These are phyloP conservation scores for Puccinia horiana DNA, from an alignment of 1,284 basidiomycete genomes.

Conservation along the genomic window DNA sequence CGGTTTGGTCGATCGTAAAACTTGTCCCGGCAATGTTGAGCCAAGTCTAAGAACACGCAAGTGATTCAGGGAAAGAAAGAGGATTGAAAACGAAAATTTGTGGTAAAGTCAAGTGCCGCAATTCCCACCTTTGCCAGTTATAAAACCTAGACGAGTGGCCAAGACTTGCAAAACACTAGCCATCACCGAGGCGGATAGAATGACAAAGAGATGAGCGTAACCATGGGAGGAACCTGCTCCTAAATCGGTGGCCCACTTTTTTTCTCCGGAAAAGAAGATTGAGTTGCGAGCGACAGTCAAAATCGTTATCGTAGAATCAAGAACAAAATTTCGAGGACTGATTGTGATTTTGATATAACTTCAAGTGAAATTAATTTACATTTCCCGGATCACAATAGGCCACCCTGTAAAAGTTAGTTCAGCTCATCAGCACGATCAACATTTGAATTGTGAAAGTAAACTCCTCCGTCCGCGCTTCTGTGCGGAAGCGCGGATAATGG, in stretches of 20 bases:
- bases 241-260: slow-evolving; percentile 57
- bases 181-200: slow-evolving; percentile 63
- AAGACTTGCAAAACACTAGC: slow-evolving; percentile 60
- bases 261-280: not conserved
- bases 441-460: not conserved
- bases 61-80: slow-evolving; percentile 52
- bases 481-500: not conserved
- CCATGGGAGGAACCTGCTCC: slow-evolving; percentile 62
- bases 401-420: not conserved
- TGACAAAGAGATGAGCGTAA: slow-evolving; percentile 81
- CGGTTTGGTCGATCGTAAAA: slow-evolving; percentile 69
- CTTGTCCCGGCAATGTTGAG: slow-evolving; percentile 54
- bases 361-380: slow-evolving; percentile 25
- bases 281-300: not conserved
- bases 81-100: slow-evolving; percentile 42
- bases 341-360: not conserved
- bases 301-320: not conserved
- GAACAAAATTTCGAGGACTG: not conserved
- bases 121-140: slow-evolving; percentile 59
- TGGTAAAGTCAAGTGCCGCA: not conserved
- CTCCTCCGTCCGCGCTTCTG: not conserved
- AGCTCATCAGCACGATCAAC: not conserved
- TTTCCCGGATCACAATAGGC: slow-evolving; percentile 47
- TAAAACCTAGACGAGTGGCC: slow-evolving; percentile 63
- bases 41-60: slow-evolving; percentile 51